Conservation (phyloP, 2,329 filamentous ascomycete genomes). For the Proliferodiscus dingleyae region DNA sequence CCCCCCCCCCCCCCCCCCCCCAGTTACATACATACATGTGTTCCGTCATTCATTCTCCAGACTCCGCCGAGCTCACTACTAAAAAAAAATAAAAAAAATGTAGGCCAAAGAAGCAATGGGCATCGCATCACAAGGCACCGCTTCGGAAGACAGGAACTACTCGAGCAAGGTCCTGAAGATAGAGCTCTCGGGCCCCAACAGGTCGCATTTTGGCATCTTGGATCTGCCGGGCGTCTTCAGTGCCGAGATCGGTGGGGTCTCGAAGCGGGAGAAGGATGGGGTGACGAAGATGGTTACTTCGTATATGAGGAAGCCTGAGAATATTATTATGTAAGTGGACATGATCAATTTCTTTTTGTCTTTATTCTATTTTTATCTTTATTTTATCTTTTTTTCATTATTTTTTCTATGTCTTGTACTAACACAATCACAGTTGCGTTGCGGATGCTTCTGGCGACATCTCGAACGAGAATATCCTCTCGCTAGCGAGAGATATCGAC, state of each 20-base stretch:
- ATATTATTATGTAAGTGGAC: conserved; percentile 39
- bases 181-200: conserved; percentile 34
- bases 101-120: conserved; percentile 29
- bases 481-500: conserved; percentile 28
- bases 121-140: conserved; percentile 25
- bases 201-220: conserved; percentile 36
- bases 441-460: conserved; percentile 32
- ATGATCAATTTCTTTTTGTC: no score
- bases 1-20: no score
- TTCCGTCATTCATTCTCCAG: background rate
- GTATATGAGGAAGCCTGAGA: conserved; percentile 35
- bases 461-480: conserved; percentile 29
- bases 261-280: conserved; percentile 28
- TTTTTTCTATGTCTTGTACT: no score
- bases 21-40: no score
- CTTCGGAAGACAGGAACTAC: conserved; percentile 32
- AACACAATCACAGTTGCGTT: conserved; percentile 35
- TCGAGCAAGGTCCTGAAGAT: conserved; percentile 35
- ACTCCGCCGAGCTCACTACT: no score
- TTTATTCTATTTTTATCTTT: no score
- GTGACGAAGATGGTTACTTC: conserved; percentile 32
- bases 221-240: conserved; percentile 35
- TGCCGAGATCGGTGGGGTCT: conserved; percentile 23
- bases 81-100: background rate
- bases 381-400: no score